phyloP scores from a whole-genome alignment of 176 grass and related monocot species.

The maize (Zea mays) region Zm-B73-REFERENCE-NAM-5.0 NC_050100.1:216708001-216708500 shows the following conservation, averaged over 20 bases:
- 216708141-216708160: constrained; percentile 85
- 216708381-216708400: constrained; percentile 31
- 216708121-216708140: constrained; percentile 90
- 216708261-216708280: constrained; percentile 79
- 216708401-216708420: not conserved
- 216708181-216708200: constrained; percentile 72
- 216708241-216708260: constrained; percentile 77
- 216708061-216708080: constrained; percentile 23
- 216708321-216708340: constrained; percentile 11
- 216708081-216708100: constrained; percentile 1
- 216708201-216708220: constrained; percentile 81
- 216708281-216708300: constrained; percentile 92
- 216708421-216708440: no score
- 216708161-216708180: constrained; percentile 86
- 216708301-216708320: constrained; percentile 7
- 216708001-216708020: constrained; percentile 3
- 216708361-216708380: constrained; percentile 20
- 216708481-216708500: no score
- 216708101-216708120: constrained; percentile 37
- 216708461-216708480: no score
- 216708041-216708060: not conserved
- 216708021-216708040: constrained; percentile 21
- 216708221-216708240: constrained; percentile 69
- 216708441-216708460: no score
- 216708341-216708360: constrained; percentile 3